Conservation (phyloP, 805 yeast genomes). For the Danielozyma ontarioensis region DNA sequence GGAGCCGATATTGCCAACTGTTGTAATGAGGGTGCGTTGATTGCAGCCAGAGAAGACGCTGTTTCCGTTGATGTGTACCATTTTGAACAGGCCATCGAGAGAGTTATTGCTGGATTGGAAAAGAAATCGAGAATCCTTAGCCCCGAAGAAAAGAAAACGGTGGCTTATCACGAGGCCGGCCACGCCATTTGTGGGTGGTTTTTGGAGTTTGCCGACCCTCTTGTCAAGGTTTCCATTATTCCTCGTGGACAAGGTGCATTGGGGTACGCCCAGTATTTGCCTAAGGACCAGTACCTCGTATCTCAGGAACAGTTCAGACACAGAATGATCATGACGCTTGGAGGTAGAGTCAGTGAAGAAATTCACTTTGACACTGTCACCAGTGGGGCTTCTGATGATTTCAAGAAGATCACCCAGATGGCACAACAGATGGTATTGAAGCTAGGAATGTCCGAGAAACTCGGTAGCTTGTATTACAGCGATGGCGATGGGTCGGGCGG, state of each 20-base stretch:
- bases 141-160: slow-evolving; percentile 75
- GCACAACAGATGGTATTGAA: slow-evolving; percentile 87
- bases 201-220: slow-evolving; percentile 81
- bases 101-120: slow-evolving; percentile 93
- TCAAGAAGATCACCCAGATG: slow-evolving; percentile 83
- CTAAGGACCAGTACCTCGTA: slow-evolving; percentile 79
- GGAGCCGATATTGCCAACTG: slow-evolving; percentile 97
- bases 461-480: slow-evolving; percentile 64
- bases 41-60: slow-evolving; percentile 80
- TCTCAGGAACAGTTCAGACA: slow-evolving; percentile 72
- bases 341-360: slow-evolving; percentile 91
- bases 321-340: slow-evolving; percentile 90
- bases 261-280: slow-evolving; percentile 94
- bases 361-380: slow-evolving; percentile 83
- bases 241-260: slow-evolving; percentile 94
- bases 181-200: slow-evolving; percentile 97
- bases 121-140: slow-evolving; percentile 75
- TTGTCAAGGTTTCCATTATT: slow-evolving; percentile 86
- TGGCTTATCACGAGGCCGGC: slow-evolving; percentile 95
- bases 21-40: slow-evolving; percentile 90
- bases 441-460: slow-evolving; percentile 79
- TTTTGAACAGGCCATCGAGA: slow-evolving; percentile 89
- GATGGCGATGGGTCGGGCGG: slow-evolving; percentile 42
- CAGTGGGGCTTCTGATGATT: slow-evolving; percentile 89
- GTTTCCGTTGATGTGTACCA: slow-evolving; percentile 58